Evolutionary conservation across 2,329 filamentous ascomycete species (phyloP).

Genomic region (Aspergillus sp.): DNA sequence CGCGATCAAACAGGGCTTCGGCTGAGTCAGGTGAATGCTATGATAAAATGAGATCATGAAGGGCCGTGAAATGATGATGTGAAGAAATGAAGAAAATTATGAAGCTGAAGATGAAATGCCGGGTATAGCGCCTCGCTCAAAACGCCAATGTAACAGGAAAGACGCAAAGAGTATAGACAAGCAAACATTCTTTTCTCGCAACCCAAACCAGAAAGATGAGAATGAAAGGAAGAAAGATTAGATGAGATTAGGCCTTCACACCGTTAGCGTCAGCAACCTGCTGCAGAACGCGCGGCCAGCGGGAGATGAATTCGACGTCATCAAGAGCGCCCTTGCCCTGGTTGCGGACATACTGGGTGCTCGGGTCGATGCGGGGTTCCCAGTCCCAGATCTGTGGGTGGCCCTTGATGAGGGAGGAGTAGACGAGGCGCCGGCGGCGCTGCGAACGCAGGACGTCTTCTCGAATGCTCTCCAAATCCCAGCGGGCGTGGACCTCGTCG

Average conservation of each 20-base stretch:
- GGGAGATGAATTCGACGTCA: constrained; percentile 47
- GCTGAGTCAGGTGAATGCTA: not conserved
- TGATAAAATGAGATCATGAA: not conserved
- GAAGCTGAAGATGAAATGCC: constrained; percentile 17
- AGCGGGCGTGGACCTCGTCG: constrained; percentile 72
- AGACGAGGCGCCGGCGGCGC: constrained; percentile 76
- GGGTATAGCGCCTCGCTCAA: constrained; percentile 39
- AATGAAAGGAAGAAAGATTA: constrained; percentile 15
- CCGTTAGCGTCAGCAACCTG: constrained; percentile 35
- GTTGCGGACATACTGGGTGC: constrained; percentile 74
- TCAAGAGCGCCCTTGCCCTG: constrained; percentile 47
- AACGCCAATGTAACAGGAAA: constrained; percentile 17
- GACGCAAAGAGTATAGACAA: not conserved
- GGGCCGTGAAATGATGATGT: not conserved
- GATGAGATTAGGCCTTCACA: constrained; percentile 10
- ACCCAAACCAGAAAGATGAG: not conserved
- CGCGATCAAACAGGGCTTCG: not conserved
- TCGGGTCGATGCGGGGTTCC: constrained; percentile 62
- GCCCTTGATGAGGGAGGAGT: constrained; percentile 77
- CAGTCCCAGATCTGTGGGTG: constrained; percentile 84
- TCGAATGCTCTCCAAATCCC: constrained; percentile 81
- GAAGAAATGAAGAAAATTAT: not conserved
- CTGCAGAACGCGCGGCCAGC: constrained; percentile 46
- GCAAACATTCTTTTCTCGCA: constrained; percentile 5
- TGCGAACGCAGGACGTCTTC: constrained; percentile 75